A percentile compares a stretch with the other conserved stretches of the same genome.
phyloP scores from a whole-genome alignment of 2,329 filamentous ascomycete species.

The Penicillium sp. region DNA sequence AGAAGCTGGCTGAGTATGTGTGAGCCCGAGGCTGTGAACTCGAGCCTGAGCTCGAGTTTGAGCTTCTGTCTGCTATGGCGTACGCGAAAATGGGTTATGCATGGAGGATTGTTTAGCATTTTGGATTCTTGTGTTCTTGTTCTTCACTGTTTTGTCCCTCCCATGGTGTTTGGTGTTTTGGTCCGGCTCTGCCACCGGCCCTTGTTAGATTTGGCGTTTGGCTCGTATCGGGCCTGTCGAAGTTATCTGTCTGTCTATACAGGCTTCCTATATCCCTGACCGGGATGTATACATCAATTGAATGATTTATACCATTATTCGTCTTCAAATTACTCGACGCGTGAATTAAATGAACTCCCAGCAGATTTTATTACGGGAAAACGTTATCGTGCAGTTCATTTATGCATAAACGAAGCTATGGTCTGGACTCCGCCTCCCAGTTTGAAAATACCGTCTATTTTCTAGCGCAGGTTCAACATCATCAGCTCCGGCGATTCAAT shows the following conservation, averaged over 20 bases:
- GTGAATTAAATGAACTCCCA: too few relatives aligned
- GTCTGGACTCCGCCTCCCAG: too few relatives aligned
- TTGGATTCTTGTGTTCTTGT: neutral
- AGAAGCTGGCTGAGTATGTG: conserved; percentile 53
- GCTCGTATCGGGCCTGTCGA: neutral
- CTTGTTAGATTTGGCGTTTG: conserved; percentile 10
- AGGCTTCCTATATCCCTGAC: neutral
- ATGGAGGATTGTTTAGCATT: conserved; percentile 12
- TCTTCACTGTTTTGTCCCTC: conserved; percentile 1
- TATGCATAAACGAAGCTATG: too few relatives aligned
- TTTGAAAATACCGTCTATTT: conserved; percentile 34
- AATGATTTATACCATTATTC: neutral
- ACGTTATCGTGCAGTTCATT: too few relatives aligned
- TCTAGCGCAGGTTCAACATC: conserved; percentile 70
- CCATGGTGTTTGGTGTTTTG: conserved; percentile 9
- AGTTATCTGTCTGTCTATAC: neutral
- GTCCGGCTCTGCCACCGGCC: neutral
- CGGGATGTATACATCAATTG: neutral
- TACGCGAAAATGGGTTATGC: conserved; percentile 6
- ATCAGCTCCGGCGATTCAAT: conserved; percentile 86
- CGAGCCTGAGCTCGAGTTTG: neutral
- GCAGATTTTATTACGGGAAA: too few relatives aligned
- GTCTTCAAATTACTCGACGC: too few relatives aligned
- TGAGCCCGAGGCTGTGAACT: conserved; percentile 9
- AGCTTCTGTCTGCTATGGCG: conserved; percentile 6